Evolutionary conservation across 768 basidiomycete species (phyloP).

Genomic region (Pisolithus sp.): DNA sequence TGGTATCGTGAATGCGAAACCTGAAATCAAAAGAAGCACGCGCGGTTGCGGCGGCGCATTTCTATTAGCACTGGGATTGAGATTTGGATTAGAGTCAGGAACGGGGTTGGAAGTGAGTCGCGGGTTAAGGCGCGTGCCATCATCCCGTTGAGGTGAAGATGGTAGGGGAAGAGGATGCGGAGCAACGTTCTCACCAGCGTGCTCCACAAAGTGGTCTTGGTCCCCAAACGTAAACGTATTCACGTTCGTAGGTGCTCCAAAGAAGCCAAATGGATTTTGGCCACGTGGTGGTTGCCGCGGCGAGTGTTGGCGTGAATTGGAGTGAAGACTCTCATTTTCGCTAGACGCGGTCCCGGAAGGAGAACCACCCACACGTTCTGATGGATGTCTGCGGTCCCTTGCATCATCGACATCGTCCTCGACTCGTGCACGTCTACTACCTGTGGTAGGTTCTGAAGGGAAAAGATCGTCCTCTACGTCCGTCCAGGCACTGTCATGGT

Average conservation of each 20-base stretch:
- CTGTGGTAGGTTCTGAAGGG: constrained; percentile 24
- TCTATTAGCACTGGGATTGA: constrained; percentile 2
- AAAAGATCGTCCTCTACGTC: constrained; percentile 28
- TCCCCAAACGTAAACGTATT: constrained; percentile 19
- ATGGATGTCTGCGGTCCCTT: constrained; percentile 58
- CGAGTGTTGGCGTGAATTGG: not conserved
- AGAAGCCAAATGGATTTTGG: constrained; percentile 4
- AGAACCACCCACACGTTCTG: constrained; percentile 42
- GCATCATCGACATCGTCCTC: constrained; percentile 59
- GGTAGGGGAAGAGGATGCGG: constrained; percentile 2
- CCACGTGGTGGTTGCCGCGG: not conserved
- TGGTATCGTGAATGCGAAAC: constrained; percentile 32
- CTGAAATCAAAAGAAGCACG: constrained; percentile 21
- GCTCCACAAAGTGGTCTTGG: constrained; percentile 16
- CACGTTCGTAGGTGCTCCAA: constrained; percentile 4
- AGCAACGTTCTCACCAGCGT: constrained; percentile 23
- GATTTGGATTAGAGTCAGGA: constrained; percentile 18
- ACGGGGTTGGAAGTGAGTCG: not conserved
- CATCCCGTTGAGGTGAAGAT: not conserved
- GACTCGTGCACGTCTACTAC: constrained; percentile 47
- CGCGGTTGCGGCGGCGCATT: constrained; percentile 6
- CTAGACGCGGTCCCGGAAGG: constrained; percentile 8
- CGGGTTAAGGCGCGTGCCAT: not conserved
- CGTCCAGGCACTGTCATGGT: constrained; percentile 23
- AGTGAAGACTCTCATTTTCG: not conserved